phyloP scores from a whole-genome alignment of 2,329 filamentous ascomycete genomes.

The Cordyceps javanica region DNA sequence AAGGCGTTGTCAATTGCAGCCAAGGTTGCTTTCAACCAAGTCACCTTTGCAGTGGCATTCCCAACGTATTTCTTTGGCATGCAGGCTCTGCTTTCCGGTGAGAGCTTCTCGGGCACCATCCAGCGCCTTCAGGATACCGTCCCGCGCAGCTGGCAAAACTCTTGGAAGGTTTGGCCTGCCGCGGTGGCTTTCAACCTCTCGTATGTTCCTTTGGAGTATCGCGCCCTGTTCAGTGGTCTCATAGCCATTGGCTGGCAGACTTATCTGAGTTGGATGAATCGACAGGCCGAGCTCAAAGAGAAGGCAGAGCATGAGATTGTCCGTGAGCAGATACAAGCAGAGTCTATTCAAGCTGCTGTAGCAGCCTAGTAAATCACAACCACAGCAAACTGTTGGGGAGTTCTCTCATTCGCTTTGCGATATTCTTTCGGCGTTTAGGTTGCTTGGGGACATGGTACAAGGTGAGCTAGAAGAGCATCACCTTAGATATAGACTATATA shows the following conservation, averaged over 20 bases:
- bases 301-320: background rate
- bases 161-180: slow-evolving; percentile 80
- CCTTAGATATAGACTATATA: too few species aligned
- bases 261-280: slow-evolving; percentile 77
- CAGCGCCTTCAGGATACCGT: slow-evolving; percentile 70
- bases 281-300: slow-evolving; percentile 53
- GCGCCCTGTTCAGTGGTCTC: slow-evolving; percentile 71
- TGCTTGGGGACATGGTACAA: too few species aligned
- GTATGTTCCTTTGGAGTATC: slow-evolving; percentile 73
- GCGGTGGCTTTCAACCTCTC: slow-evolving; percentile 83
- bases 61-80: slow-evolving; percentile 78
- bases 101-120: slow-evolving; percentile 55
- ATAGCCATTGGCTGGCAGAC: slow-evolving; percentile 90
- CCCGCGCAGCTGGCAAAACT: slow-evolving; percentile 69
- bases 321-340: background rate
- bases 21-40: slow-evolving; percentile 77
- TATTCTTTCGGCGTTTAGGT: too few species aligned
- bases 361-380: too few species aligned
- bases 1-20: slow-evolving; percentile 62
- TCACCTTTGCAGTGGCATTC: slow-evolving; percentile 75
- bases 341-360: background rate
- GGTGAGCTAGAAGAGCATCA: too few species aligned
- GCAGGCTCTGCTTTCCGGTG: slow-evolving; percentile 69
- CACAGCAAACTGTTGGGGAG: too few species aligned
- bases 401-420: too few species aligned